Percentiles rank a stretch among this genome's conserved stretches.
phyloP scores from a whole-genome alignment of 176 grass and related monocot genomes.

The Oryza meridionalis region DNA sequence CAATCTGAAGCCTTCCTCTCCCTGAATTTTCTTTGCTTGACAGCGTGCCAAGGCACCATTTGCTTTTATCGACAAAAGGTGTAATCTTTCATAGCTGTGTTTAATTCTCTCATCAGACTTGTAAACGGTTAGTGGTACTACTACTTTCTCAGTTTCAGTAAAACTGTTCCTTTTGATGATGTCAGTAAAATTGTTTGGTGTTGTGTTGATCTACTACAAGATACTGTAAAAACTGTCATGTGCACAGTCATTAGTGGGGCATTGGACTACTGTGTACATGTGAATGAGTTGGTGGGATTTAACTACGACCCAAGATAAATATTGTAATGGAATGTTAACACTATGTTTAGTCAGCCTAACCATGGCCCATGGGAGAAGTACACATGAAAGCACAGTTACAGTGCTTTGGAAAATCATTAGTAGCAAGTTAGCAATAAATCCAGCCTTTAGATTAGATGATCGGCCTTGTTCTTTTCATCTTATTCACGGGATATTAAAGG shows the following conservation, averaged over 20 bases:
- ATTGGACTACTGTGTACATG: not conserved
- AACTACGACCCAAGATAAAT: not conserved
- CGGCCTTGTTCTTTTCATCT: too few relatives aligned
- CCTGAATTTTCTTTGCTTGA: conserved; percentile 49
- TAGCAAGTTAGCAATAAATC: too few relatives aligned
- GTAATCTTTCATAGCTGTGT: conserved; percentile 5
- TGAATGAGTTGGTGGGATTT: not conserved
- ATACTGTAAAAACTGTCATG: not conserved
- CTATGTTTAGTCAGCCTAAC: not conserved
- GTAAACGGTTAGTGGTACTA: not conserved
- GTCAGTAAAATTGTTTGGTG: not conserved
- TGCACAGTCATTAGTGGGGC: not conserved
- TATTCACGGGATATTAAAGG: too few relatives aligned
- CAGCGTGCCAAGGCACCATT: conserved; percentile 45
- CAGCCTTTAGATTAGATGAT: too few relatives aligned
- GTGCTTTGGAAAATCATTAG: too few relatives aligned
- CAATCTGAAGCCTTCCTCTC: not conserved
- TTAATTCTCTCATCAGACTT: not conserved
- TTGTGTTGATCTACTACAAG: not conserved
- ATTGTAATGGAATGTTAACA: not conserved
- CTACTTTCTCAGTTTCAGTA: not conserved
- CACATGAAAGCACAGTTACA: too few relatives aligned
- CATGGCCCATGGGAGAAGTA: too few relatives aligned
- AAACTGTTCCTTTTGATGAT: not conserved
- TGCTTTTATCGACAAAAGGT: conserved; percentile 52